Base-by-base conservation (phyloP, 306 rosid species). In the Trifolium pratense region DNA sequence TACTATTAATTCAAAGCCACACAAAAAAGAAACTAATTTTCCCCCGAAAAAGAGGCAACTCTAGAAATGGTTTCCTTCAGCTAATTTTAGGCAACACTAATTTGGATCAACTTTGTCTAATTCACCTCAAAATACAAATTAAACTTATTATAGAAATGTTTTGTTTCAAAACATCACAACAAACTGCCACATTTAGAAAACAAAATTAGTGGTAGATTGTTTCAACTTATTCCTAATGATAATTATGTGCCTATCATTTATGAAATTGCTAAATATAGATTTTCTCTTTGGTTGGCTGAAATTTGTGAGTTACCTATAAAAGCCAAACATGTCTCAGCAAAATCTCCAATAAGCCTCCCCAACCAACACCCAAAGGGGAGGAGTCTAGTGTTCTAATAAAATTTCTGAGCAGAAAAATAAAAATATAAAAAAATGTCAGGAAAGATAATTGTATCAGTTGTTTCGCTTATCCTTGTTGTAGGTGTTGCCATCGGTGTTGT, bases 401-500 rank as follows among this genome's bases (percentile, higher is more conserved):
- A 5, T 5, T 52, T 52, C 26, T 25, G 25, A 52, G 13, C 58
- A 7, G 5, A 18, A 18, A 52, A 52, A 8, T 15, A n/a, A 7
- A 16, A 1, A 21, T 31, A 4, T 39, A 51, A 55, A 29, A 73
- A 75, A 15, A 92, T 88, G 92, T 25, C 18, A 0, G 85, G 87
- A 2, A 90, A 87, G 70, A 34, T 80, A 36, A n/a, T 81, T 18
- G 21, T 86, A 1, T 83, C 95, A 0, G 83, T 43, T 4, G 60
- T 87, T 23, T 87, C 90, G 46, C 65, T 93, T 29, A 82, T 93
- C 34, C 86, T 93, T 0, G 85, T 90, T 0, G 90, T 90, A 1
- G 97, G 97, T 1, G 92, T 87, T 9, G 91, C 71, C 3, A 31
- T 87, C 1, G 93, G 90, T 0, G 79, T 83, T 1, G 84, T 84